phyloP scores from a whole-genome alignment of 2,329 filamentous ascomycete genomes.

The Xylariaceae sp. region DNA sequence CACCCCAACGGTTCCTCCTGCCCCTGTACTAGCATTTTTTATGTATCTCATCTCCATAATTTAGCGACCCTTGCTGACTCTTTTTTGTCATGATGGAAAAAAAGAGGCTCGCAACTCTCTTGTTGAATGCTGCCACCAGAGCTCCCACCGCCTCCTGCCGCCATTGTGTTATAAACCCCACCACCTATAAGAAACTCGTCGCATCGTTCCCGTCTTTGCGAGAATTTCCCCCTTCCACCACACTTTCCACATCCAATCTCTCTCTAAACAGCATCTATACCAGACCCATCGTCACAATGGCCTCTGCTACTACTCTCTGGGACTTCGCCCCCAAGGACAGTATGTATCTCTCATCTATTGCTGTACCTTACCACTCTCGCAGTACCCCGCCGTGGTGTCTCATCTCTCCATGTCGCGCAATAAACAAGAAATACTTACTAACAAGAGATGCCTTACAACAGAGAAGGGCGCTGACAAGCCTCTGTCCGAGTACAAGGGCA shows the following conservation, averaged over 20 bases:
- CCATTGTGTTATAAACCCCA: conserved; percentile 20
- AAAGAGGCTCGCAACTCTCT: too few species aligned
- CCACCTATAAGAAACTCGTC: conserved; percentile 16
- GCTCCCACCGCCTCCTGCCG: conserved; percentile 16
- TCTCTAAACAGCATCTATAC: conserved; percentile 9
- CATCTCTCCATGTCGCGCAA: neutral
- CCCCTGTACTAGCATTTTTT: neutral
- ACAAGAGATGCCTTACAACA: conserved; percentile 32
- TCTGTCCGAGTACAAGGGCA: conserved; percentile 73
- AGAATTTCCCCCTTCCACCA: conserved; percentile 10
- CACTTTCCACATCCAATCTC: conserved; percentile 13
- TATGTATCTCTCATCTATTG: too few species aligned
- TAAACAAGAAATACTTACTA: conserved; percentile 8
- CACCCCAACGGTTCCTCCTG: neutral
- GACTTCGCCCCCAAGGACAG: conserved; percentile 82
- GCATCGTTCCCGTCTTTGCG: conserved; percentile 7
- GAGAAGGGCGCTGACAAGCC: conserved; percentile 70
- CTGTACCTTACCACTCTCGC: neutral
- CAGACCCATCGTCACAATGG: conserved; percentile 44
- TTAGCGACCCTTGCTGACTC: conserved; percentile 14
- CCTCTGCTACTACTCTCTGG: conserved; percentile 69
- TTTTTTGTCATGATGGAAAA: conserved; percentile 20
- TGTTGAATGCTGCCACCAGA: conserved; percentile 10
- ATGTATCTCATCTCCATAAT: neutral
- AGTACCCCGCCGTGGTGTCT: neutral